phyloP scores from a whole-genome alignment of 306 rosid genomes.

The Abrus pulchellus region DNA sequence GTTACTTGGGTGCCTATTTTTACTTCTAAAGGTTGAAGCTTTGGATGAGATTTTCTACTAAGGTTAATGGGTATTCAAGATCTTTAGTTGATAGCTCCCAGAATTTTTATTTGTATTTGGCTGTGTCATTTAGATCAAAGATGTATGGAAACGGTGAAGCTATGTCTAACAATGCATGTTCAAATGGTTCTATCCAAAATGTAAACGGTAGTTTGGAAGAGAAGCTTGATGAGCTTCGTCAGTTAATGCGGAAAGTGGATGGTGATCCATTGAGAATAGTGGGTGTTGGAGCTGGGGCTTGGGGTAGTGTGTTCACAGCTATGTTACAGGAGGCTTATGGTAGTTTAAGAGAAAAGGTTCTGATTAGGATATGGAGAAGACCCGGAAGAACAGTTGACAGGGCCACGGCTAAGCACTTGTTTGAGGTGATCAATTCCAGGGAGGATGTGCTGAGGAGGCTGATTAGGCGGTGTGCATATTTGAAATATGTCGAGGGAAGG shows the following conservation, averaged over 20 bases:
- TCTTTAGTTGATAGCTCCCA: slow-evolving; percentile 25
- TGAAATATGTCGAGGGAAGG: slow-evolving; percentile 93
- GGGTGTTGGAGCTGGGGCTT: slow-evolving; percentile 97
- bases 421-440: slow-evolving; percentile 92
- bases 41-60: slow-evolving; percentile 33
- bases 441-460: slow-evolving; percentile 94
- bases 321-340: slow-evolving; percentile 91
- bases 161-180: slow-evolving; percentile 35
- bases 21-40: slow-evolving; percentile 32
- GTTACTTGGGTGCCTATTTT: slow-evolving; percentile 23
- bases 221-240: slow-evolving; percentile 85
- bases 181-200: slow-evolving; percentile 59
- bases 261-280: slow-evolving; percentile 92
- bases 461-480: slow-evolving; percentile 89
- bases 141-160: slow-evolving; percentile 59
- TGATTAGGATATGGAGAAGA: slow-evolving; percentile 90
- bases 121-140: slow-evolving; percentile 46
- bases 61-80: slow-evolving; percentile 38
- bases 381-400: slow-evolving; percentile 79
- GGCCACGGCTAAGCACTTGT: slow-evolving; percentile 84
- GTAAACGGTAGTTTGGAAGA: slow-evolving; percentile 69
- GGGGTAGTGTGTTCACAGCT: slow-evolving; percentile 96
- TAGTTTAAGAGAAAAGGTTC: slow-evolving; percentile 74
- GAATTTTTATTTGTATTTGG: neutral
- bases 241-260: slow-evolving; percentile 74